phyloP scores from a whole-genome alignment of 2,329 filamentous ascomycete genomes.

The Phaeosphaeria sp. region DNA sequence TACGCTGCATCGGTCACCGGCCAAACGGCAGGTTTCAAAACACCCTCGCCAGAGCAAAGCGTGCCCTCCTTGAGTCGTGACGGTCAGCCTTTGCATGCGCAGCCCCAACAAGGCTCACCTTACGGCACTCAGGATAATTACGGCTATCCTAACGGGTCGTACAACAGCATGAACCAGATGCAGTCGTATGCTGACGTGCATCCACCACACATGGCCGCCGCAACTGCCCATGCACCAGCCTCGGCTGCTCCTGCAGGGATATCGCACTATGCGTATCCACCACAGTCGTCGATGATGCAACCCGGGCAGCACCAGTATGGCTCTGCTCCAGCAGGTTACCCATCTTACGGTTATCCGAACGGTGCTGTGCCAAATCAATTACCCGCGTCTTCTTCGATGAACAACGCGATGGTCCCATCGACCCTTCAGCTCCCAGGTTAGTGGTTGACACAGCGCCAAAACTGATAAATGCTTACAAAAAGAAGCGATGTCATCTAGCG shows the following conservation, averaged over 20 bases:
- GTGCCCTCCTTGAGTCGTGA: conserved; percentile 51
- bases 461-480: conserved; percentile 10
- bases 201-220: conserved; percentile 76
- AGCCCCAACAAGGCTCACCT: conserved; percentile 47
- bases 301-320: conserved; percentile 71
- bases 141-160: conserved; percentile 46
- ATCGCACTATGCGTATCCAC: conserved; percentile 73
- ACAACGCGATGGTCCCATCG: conserved; percentile 69
- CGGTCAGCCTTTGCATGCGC: conserved; percentile 46
- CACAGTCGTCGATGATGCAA: conserved; percentile 76
- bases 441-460: conserved; percentile 10
- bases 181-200: conserved; percentile 86
- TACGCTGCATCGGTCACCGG: conserved; percentile 63
- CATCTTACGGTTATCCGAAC: conserved; percentile 76
- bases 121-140: conserved; percentile 49
- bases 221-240: conserved; percentile 76
- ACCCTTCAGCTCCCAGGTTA: conserved; percentile 69
- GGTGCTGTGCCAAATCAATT: conserved; percentile 75
- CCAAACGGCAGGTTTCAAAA: conserved; percentile 68
- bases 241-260: conserved; percentile 76
- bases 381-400: conserved; percentile 74
- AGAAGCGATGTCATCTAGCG: conserved; percentile 43
- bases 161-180: conserved; percentile 78
- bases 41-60: conserved; percentile 74
- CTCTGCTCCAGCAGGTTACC: conserved; percentile 63